phyloP scores from a whole-genome alignment of 1,284 basidiomycete genomes.

The Rugosomyces carneus region DNA sequence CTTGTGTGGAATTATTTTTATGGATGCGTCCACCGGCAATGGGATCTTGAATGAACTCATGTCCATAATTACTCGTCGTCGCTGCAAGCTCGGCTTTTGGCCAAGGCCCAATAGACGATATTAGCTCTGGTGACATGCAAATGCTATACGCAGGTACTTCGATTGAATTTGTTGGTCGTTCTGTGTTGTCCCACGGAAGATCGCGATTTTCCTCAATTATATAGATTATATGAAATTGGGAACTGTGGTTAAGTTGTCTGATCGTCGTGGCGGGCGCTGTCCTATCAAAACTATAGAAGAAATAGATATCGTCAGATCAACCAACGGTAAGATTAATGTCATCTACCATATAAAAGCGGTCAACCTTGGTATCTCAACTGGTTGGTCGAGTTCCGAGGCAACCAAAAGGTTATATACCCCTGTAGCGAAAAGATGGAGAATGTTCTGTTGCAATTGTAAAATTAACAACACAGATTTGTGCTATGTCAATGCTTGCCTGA shows the following conservation, averaged over 20 bases:
- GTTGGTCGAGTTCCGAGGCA: conserved; percentile 49
- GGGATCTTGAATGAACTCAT: conserved; percentile 44
- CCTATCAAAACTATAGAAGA: conserved; percentile 48
- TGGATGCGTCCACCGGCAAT: conserved; percentile 52
- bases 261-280: conserved; percentile 57
- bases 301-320: conserved; percentile 6
- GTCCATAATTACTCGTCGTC: conserved; percentile 14
- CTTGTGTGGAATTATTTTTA: conserved; percentile 30
- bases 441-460: conserved; percentile 27
- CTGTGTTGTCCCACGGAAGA: background rate
- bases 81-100: conserved; percentile 27
- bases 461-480: background rate
- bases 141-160: background rate
- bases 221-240: conserved; percentile 50
- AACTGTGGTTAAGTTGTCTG: conserved; percentile 41
- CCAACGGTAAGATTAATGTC: background rate
- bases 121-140: background rate
- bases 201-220: conserved; percentile 45
- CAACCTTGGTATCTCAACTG: conserved; percentile 49
- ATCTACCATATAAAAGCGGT: conserved; percentile 55
- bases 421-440: conserved; percentile 40
- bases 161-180: background rate
- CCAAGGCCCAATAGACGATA: background rate
- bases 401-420: conserved; percentile 60
- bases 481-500: conserved; percentile 18